A percentile compares a stretch with the other conserved stretches of the same genome.
Conservation (phyloP, 176 grass and related monocot species). For the Poa annua region DNA sequence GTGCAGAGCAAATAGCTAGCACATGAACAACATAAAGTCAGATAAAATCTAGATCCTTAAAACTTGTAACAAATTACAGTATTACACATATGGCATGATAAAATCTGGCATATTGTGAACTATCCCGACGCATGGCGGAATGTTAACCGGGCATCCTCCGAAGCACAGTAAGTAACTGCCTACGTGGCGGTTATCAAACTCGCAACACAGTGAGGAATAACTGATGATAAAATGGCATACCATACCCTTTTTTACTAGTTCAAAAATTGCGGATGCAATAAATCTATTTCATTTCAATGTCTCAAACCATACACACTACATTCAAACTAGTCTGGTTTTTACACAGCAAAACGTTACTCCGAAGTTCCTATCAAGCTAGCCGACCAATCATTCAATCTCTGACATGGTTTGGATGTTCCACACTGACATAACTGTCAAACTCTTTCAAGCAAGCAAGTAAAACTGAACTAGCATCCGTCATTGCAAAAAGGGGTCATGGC, state of each 20-base stretch:
- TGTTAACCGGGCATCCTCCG: no score
- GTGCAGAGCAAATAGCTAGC: constrained; percentile 95
- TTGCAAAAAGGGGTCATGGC: not conserved
- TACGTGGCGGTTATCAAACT: no score
- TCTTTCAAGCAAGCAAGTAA: not conserved
- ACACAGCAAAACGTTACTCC: not conserved
- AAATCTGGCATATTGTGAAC: not conserved
- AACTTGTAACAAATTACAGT: not conserved
- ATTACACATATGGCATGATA: not conserved
- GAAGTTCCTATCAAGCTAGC: not conserved
- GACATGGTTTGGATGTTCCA: not conserved
- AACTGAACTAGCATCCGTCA: not conserved
- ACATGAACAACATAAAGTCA: constrained; percentile 55
- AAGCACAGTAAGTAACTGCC: no score
- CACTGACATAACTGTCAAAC: not conserved
- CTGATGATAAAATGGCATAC: not conserved
- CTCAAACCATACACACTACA: not conserved
- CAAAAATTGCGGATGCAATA: not conserved
- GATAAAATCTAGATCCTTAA: constrained; percentile 24
- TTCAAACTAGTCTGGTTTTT: constrained; percentile 24
- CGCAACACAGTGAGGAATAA: constrained; percentile 2
- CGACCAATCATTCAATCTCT: not conserved
- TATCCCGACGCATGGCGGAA: no score
- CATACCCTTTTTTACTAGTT: not conserved
- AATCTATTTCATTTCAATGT: not conserved